Base-by-base conservation (phyloP, 2,329 filamentous ascomycete species). In the Malbranchea zuffiana region DNA sequence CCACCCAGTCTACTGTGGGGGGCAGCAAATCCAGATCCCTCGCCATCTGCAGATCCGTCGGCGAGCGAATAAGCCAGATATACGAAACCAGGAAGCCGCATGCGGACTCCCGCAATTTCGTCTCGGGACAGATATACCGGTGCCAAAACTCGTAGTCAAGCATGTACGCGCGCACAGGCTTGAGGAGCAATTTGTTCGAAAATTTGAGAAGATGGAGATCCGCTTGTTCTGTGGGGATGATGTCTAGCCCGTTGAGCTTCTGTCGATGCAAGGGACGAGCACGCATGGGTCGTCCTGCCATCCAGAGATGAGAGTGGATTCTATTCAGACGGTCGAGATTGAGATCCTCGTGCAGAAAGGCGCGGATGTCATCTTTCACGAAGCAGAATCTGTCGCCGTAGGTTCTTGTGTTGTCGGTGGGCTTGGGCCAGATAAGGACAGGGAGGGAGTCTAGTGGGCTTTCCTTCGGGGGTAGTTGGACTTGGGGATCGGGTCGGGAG, bases 61-160 rank as follows among this genome's bases (percentile, higher is more conserved):
- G 49, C 41, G 60, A 50, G 19, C 46, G 36, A 28, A 68, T 53
- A 5, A 68, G 51, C 50, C 59, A 61, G 8, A 48, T 43, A 42
- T 67, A 68, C 2, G 61, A 61, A 2, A 59, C 50, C 0, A 68
- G 43, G 35, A 65, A 57, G 2, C 64, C 63, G 19, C 47, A 51
- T 1, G 58, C 60, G 6, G 43, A 47, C 6, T 39, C 34, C 27
- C 53, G 48, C 15, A 62, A 40, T 2, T 35, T 39, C 8, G 42
- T 30, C 20, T 47, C 29, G 1, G 37, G 17, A 35, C 50, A 54
- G 24, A 54, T 39, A 17, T 48, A 41, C 20, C 28, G 18, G 20
- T 11, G 25, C 51, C 52, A 54, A 40, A 51, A 51, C 4, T 40
- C 23, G 13, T 45, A 35, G 13, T 41, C 33, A n/a, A 55, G 40